These are phyloP conservation scores for Nymphaea colorata DNA, from an alignment of 164 flowering plant species.

Conservation along the genomic window DNA sequence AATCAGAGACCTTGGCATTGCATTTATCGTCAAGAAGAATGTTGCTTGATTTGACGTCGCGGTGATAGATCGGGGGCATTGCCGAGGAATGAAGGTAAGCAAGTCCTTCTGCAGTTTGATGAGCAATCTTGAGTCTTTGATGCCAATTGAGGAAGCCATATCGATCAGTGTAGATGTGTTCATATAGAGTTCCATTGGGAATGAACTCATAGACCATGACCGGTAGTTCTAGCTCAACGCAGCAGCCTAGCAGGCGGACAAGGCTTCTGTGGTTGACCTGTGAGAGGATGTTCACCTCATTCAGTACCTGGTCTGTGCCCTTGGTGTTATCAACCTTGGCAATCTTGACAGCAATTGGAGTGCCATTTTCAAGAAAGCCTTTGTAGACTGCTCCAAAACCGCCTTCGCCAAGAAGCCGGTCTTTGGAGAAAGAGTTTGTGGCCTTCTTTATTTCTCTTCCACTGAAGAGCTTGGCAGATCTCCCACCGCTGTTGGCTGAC, in stretches of 20 bases:
- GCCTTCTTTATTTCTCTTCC: not conserved
- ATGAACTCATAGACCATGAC: conserved; percentile 13
- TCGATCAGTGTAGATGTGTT: not conserved
- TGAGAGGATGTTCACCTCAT: not conserved
- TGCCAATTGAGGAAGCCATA: conserved; percentile 8
- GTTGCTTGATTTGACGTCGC: conserved; percentile 20
- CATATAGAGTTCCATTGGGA: conserved; percentile 9
- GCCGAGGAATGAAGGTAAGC: conserved; percentile 17
- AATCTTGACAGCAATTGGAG: not conserved
- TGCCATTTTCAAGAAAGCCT: not conserved
- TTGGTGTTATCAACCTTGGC: not conserved
- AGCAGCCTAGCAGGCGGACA: not conserved
- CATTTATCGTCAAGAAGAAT: conserved; percentile 16
- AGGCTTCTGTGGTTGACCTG: not conserved
- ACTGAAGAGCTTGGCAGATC: not conserved
- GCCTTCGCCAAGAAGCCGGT: not conserved
- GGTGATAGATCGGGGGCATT: conserved; percentile 15
- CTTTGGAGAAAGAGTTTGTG: not conserved
- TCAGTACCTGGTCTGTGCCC: not conserved
- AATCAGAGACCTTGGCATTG: conserved; percentile 19
- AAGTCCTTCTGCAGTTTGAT: conserved; percentile 17
- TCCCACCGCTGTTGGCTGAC: not conserved
- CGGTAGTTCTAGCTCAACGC: conserved; percentile 1
- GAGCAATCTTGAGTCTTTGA: conserved; percentile 14
- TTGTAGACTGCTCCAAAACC: not conserved